Conservation (phyloP, 768 basidiomycete genomes). For the Panellus pusillus region DNA sequence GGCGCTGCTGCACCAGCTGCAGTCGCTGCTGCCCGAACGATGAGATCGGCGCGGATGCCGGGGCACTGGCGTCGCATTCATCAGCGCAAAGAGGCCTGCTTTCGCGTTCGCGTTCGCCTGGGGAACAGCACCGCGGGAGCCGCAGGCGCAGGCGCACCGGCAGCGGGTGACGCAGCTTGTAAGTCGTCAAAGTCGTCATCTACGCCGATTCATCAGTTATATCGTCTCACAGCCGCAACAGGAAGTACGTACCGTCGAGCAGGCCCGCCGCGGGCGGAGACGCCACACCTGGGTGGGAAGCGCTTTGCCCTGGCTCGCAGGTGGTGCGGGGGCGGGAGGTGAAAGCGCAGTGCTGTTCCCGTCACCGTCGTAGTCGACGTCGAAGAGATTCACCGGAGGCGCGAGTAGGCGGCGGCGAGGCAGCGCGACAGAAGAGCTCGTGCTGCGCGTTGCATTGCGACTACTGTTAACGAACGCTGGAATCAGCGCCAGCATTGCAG, state of each 20-base stretch:
- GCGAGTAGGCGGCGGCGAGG: constrained; percentile 33
- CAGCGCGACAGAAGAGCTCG: too few species aligned
- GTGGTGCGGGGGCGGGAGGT: constrained; percentile 29
- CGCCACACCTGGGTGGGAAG: constrained; percentile 42
- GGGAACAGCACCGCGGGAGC: constrained; percentile 32
- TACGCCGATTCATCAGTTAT: constrained; percentile 12
- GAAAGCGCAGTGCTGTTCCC: constrained; percentile 30
- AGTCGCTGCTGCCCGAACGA: constrained; percentile 30
- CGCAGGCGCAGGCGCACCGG: constrained; percentile 33
- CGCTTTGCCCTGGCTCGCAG: constrained; percentile 47
- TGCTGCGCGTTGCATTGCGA: constrained; percentile 15
- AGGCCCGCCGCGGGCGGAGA: constrained; percentile 29
- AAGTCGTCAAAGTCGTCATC: constrained; percentile 90
- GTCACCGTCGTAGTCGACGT: constrained; percentile 72
- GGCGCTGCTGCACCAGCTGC: too few species aligned
- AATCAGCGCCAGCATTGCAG: constrained; percentile 92
- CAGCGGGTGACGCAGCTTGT: constrained; percentile 61
- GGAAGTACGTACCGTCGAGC: constrained; percentile 41
- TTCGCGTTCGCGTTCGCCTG: constrained; percentile 32
- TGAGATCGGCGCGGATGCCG: constrained; percentile 31
- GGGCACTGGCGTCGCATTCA: constrained; percentile 35
- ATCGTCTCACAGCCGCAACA: too few species aligned
- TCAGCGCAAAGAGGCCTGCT: constrained; percentile 49
- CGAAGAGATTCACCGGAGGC: constrained; percentile 68
- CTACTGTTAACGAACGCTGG: constrained; percentile 30